Evolutionary conservation across 306 rosid species (phyloP).

Genomic region (Heteromeles arbutifolia): DNA sequence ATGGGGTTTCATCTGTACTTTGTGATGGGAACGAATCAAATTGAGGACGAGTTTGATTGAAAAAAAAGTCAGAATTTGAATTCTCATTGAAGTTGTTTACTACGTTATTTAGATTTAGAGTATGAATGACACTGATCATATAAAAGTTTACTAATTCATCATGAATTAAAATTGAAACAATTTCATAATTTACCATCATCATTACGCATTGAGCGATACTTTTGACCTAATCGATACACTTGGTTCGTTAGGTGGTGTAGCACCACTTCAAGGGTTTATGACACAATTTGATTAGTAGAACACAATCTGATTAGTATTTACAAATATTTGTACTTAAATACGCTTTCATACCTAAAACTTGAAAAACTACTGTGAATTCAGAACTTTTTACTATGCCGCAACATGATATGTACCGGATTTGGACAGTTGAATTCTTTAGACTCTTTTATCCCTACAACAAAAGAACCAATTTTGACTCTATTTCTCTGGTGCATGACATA

Average conservation of each 20-base stretch:
- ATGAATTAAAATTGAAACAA: too few relatives aligned
- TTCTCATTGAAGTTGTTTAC: too few relatives aligned
- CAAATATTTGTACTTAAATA: not conserved
- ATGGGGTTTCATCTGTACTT: not conserved
- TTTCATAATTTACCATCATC: too few relatives aligned
- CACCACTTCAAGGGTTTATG: not conserved
- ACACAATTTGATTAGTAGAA: too few relatives aligned
- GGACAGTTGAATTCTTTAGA: not conserved
- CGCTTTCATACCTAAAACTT: not conserved
- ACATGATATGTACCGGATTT: not conserved
- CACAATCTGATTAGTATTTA: not conserved
- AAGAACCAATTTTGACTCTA: not conserved
- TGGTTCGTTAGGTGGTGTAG: not conserved
- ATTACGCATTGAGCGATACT: too few relatives aligned
- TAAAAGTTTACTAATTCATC: too few relatives aligned
- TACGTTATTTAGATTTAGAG: too few relatives aligned
- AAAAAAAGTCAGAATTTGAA: too few relatives aligned
- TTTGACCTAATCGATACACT: not conserved
- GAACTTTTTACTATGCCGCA: not conserved
- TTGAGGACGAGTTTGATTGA: not conserved
- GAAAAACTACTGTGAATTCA: not conserved
- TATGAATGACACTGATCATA: too few relatives aligned
- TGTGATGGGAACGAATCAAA: not conserved
- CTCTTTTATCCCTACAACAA: not conserved
- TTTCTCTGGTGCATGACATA: too few relatives aligned